Base-by-base conservation (phyloP, 1,284 basidiomycete species). In the Mrakiaceae sp. region DNA sequence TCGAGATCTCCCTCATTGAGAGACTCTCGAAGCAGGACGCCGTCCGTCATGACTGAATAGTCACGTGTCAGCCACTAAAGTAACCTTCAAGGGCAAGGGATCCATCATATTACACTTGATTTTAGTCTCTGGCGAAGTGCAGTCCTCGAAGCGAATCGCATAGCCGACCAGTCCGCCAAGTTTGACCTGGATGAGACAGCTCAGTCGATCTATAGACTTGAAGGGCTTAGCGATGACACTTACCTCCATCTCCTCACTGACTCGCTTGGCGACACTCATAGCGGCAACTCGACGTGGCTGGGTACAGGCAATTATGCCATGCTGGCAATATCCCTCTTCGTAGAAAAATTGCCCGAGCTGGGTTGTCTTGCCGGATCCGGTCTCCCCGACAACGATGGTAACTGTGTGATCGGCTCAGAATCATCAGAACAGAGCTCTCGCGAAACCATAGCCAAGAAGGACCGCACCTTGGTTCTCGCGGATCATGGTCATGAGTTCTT, bases 231-330 rank as follows among this genome's bases (percentile, higher is more conserved):
- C 27, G 44, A 47, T 43, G 8, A 27, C 48, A 69, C 72, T 67
- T 57, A 80, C 79, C 72, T 81, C 80, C 81, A 83, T 83, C 76
- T 98, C 95, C 73, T 98, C 95, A 73, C 90, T 93, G 65, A 98
- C 95, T 78, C 95, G 92, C 78, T 98, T 98, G 7, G 95, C 95
- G 3, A 98, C 95, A 12, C 90, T 94, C 94, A 98, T 98, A 10
- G 95, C 94, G 58, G 95, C 94, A 10, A 98, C 94, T 79, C 94
- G 90, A 72, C 95, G 84, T 51, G 94, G 94, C 73, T 98, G 94
- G 0, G 95, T 98, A 72, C 94, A 98, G 6, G 93, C 93, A 54
- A 98, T 84, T 50, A 96, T 81, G 7, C 94, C 94, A 74, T 87
- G 82, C 14, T 81, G 76, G 67, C 91, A 91, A 74, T 95, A 98